These are phyloP conservation scores for Diplocarpon rosae DNA, from an alignment of 2,329 filamentous ascomycete genomes.

Conservation along the genomic window DNA sequence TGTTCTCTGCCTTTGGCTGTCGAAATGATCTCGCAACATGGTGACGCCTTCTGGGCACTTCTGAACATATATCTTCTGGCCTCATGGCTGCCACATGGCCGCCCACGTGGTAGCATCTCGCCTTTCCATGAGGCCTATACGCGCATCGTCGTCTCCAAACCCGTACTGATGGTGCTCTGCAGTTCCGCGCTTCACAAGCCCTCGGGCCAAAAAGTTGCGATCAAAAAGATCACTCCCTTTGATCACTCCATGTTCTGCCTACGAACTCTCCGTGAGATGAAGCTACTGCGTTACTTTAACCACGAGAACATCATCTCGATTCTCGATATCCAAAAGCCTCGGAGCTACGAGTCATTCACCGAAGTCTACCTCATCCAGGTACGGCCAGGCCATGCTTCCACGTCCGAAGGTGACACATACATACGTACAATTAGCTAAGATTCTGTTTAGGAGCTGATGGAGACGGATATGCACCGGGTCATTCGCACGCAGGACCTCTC, in stretches of 20 bases:
- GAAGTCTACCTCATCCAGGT: constrained; percentile 99
- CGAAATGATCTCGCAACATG: background rate
- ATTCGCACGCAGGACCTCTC: constrained; percentile 98
- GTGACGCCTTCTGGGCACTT: background rate
- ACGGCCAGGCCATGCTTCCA: constrained; percentile 1
- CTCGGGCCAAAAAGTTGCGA: constrained; percentile 94
- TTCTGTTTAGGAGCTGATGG: constrained; percentile 74
- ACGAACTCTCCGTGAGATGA: constrained; percentile 96
- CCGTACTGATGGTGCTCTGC: constrained; percentile 7
- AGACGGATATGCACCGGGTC: constrained; percentile 98
- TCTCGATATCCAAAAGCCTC: constrained; percentile 94
- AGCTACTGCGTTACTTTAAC: constrained; percentile 96
- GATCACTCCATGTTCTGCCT: constrained; percentile 99
- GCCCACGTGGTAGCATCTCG: background rate
- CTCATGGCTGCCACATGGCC: background rate
- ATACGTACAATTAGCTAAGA: constrained; percentile 7
- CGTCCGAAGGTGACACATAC: background rate
- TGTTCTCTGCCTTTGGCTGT: background rate
- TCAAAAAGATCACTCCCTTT: constrained; percentile 99
- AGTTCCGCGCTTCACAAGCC: constrained; percentile 98
- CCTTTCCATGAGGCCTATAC: background rate
- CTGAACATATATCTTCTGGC: background rate
- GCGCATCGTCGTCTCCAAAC: background rate
- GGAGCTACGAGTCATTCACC: constrained; percentile 90
- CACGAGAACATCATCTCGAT: constrained; percentile 99